A percentile compares a stretch with the other conserved stretches of the same genome.
Evolutionary conservation across 2,329 filamentous ascomycete species (phyloP).

Genomic region (Teratosphaeria nubilosa): DNA sequence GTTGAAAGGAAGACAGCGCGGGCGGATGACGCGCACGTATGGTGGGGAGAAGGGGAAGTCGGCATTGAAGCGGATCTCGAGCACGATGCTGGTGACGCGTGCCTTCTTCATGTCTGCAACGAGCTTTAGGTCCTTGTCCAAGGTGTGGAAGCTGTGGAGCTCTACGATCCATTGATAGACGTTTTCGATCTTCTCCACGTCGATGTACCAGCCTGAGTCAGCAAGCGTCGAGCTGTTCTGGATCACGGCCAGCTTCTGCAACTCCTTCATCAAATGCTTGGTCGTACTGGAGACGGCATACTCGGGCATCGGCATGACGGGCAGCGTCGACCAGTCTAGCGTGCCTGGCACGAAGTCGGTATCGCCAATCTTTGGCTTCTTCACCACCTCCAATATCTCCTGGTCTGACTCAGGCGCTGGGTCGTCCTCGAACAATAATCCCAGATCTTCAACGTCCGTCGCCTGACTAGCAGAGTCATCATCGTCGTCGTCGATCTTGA

Average conservation of each 20-base stretch:
- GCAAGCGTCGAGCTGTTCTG: constrained; percentile 50
- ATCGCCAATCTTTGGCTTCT: neutral
- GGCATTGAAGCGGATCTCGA: constrained; percentile 72
- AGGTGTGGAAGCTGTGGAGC: constrained; percentile 60
- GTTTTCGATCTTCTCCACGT: constrained; percentile 56
- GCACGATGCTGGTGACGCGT: constrained; percentile 56
- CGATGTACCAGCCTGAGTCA: constrained; percentile 75
- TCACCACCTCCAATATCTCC: neutral
- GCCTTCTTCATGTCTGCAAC: constrained; percentile 61
- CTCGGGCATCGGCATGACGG: constrained; percentile 52
- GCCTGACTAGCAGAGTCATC: constrained; percentile 35
- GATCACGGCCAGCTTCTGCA: constrained; percentile 52
- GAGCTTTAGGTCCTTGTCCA: constrained; percentile 47
- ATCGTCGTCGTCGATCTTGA: constrained; percentile 29
- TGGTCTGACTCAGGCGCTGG: constrained; percentile 3
- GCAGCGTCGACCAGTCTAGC: constrained; percentile 52
- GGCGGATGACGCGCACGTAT: constrained; percentile 73
- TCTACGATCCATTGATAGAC: constrained; percentile 89
- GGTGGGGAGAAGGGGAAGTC: constrained; percentile 71
- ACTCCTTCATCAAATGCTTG: constrained; percentile 53
- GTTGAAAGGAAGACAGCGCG: constrained; percentile 63
- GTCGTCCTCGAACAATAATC: constrained; percentile 28
- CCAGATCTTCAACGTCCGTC: constrained; percentile 40
- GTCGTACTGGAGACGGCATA: constrained; percentile 56
- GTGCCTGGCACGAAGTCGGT: constrained; percentile 21